phyloP scores from a whole-genome alignment of 192 early-diverging fungal species.

The Coemansia sp. region DNA sequence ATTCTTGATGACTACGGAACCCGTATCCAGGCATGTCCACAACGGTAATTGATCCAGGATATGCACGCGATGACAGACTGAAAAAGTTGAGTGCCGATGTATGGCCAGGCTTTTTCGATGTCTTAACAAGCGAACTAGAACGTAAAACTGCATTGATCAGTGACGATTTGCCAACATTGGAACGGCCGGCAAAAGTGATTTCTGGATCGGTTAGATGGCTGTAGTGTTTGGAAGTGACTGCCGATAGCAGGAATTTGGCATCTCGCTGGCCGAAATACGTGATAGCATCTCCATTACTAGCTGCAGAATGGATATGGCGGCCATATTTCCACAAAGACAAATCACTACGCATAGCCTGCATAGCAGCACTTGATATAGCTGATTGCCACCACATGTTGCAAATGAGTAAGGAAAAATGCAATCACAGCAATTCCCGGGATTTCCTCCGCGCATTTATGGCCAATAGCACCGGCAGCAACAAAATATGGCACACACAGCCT shows the following conservation, averaged over 20 bases:
- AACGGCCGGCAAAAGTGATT: constrained; percentile 52
- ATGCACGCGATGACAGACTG: constrained; percentile 21
- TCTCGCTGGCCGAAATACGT: constrained; percentile 34
- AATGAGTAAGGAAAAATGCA: too few species aligned
- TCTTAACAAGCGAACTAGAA: constrained; percentile 36
- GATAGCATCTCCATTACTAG: neutral
- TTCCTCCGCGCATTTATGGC: too few species aligned
- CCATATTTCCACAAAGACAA: too few species aligned
- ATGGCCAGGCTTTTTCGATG: constrained; percentile 52
- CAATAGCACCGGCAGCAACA: too few species aligned
- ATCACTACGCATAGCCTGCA: too few species aligned
- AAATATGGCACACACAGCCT: too few species aligned
- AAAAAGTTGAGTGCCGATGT: constrained; percentile 49
- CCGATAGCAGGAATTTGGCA: constrained; percentile 44
- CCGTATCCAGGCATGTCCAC: constrained; percentile 60
- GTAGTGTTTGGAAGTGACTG: constrained; percentile 30
- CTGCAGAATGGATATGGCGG: neutral
- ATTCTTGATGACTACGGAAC: constrained; percentile 50
- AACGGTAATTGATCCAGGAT: constrained; percentile 24
- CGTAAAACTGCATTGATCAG: constrained; percentile 46
- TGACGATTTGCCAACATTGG: constrained; percentile 55
- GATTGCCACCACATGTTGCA: too few species aligned
- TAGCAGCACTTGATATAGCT: too few species aligned
- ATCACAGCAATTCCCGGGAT: too few species aligned
- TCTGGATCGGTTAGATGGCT: constrained; percentile 24